Evolutionary conservation across 108 stramenopile genomes (phyloP).

Genomic region (Pseudonitzschia multistriata): DNA sequence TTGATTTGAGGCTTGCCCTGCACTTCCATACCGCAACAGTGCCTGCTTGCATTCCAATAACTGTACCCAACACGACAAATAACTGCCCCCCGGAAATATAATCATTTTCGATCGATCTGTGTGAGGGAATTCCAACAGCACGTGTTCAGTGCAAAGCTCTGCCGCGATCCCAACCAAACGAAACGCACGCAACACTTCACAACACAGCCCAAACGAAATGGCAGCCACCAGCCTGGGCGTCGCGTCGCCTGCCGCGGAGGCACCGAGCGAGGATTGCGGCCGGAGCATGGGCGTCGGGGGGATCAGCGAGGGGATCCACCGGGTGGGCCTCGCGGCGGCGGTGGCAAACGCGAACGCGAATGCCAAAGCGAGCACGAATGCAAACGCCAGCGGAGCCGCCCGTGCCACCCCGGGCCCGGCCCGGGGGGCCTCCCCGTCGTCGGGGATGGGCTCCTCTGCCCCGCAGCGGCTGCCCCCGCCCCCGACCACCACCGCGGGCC

Average conservation of each 20-base stretch:
- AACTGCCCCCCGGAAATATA: no score
- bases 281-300: not conserved
- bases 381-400: not conserved
- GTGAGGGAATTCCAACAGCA: no score
- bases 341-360: not conserved
- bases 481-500: not conserved
- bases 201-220: not conserved
- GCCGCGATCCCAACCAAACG: not conserved
- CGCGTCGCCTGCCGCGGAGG: not conserved
- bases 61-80: not conserved
- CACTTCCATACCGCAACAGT: no score
- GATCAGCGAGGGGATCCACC: slow-evolving; percentile 1
- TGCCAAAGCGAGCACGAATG: not conserved
- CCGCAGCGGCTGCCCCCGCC: not conserved
- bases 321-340: not conserved
- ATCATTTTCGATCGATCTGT: no score
- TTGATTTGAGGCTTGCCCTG: not conserved
- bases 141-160: no score
- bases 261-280: not conserved
- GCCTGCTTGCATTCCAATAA: no score
- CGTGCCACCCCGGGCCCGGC: not conserved
- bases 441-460: not conserved
- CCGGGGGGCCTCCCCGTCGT: no score
- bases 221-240: not conserved
- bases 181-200: no score